Evolutionary conservation across 306 rosid species (phyloP).

Genomic region (Acacia acuminata): DNA sequence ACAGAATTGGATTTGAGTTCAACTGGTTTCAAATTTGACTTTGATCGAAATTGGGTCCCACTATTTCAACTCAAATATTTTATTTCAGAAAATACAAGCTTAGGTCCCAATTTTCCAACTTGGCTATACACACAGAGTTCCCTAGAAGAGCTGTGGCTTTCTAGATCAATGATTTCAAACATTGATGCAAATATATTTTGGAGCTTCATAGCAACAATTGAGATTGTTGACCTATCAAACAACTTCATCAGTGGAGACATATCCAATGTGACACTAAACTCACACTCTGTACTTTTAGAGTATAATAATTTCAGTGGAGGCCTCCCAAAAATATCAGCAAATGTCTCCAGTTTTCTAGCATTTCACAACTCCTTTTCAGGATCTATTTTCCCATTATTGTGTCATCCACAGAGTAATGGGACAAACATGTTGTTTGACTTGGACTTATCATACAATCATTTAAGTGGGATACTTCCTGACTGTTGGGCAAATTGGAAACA

Average conservation of each 20-base stretch:
- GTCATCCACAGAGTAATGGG: background rate
- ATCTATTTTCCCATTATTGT: background rate
- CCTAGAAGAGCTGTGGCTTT: no score
- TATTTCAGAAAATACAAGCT: no score
- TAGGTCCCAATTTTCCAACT: no score
- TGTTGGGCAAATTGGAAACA: no score
- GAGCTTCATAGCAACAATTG: background rate
- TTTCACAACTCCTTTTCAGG: slow-evolving; percentile 3
- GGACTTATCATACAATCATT: no score
- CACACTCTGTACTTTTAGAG: background rate
- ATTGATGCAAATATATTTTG: no score
- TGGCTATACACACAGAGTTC: no score
- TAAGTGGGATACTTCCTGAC: no score
- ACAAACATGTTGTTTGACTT: background rate
- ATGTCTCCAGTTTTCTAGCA: background rate
- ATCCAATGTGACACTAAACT: background rate
- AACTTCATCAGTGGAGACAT: background rate
- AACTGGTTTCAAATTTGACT: background rate
- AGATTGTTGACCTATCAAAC: background rate
- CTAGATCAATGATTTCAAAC: no score
- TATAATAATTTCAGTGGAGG: background rate
- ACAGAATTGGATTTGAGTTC: background rate
- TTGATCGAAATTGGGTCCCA: no score
- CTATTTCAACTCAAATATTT: no score
- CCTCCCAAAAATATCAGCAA: slow-evolving; percentile 19